Evolutionary conservation across 768 basidiomycete species (phyloP).

Genomic region (Lepiota brunneoincarnata): DNA sequence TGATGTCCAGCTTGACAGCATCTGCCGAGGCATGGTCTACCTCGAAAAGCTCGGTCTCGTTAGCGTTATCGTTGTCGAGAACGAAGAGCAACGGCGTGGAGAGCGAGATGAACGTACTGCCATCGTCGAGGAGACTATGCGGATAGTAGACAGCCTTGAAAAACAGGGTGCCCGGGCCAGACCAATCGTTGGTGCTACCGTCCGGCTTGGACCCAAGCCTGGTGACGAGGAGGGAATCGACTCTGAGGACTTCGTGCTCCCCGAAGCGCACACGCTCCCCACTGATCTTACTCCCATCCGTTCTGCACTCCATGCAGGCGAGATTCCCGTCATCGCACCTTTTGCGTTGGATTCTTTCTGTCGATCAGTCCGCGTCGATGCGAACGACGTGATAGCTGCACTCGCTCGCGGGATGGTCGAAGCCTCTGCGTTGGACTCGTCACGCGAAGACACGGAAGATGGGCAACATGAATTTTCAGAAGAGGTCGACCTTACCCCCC

Average conservation of each 20-base stretch:
- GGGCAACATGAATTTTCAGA: constrained; percentile 36
- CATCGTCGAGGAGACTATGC: constrained; percentile 79
- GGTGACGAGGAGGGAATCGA: constrained; percentile 29
- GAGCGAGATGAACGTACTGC: constrained; percentile 65
- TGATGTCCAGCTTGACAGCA: constrained; percentile 90
- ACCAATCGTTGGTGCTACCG: constrained; percentile 84
- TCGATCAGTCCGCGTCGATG: constrained; percentile 78
- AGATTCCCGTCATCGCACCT: constrained; percentile 94
- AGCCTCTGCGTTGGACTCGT: constrained; percentile 31
- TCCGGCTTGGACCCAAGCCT: constrained; percentile 79
- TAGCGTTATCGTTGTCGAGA: constrained; percentile 92
- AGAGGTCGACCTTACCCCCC: constrained; percentile 82
- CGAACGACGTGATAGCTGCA: constrained; percentile 87
- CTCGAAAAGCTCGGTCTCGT: constrained; percentile 95
- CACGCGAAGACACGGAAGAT: constrained; percentile 30
- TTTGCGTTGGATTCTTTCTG: constrained; percentile 91
- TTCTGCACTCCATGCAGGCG: constrained; percentile 86
- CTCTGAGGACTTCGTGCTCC: constrained; percentile 37
- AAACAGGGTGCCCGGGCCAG: constrained; percentile 83
- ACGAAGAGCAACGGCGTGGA: constrained; percentile 70
- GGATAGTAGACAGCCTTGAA: constrained; percentile 80
- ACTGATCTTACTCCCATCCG: constrained; percentile 82
- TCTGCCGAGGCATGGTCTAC: constrained; percentile 90
- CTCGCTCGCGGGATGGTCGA: constrained; percentile 85
- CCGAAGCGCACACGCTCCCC: constrained; percentile 78